Evolutionary conservation across 129 eudicot species (phyloP).

Genomic region (Mikania micrantha): DNA sequence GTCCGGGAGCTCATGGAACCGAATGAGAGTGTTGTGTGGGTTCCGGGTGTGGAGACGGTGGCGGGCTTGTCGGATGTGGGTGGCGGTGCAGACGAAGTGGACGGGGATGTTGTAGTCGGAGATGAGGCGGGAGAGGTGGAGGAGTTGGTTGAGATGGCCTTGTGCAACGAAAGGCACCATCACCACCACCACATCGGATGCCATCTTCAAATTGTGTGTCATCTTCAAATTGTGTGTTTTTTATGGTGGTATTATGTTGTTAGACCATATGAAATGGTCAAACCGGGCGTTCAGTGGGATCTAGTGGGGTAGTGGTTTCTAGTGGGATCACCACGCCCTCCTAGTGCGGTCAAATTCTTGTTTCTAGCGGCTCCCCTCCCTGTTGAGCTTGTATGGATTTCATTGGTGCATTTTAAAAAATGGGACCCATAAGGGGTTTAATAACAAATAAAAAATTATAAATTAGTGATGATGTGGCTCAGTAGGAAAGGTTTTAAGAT

Average conservation of each 20-base stretch:
- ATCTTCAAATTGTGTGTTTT: neutral
- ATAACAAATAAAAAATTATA: too few species aligned
- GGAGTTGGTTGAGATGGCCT: slow-evolving; percentile 65
- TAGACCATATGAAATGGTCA: too few species aligned
- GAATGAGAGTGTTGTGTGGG: slow-evolving; percentile 12
- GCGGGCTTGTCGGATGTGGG: slow-evolving; percentile 39
- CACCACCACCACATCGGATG: slow-evolving; percentile 26
- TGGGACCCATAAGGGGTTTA: too few species aligned
- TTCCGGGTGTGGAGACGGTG: slow-evolving; percentile 26
- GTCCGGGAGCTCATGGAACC: slow-evolving; percentile 33
- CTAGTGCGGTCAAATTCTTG: too few species aligned
- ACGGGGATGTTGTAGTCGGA: slow-evolving; percentile 42
- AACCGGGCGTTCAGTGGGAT: too few species aligned
- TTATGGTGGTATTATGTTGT: neutral
- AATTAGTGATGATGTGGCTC: too few species aligned
- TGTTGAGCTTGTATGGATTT: too few species aligned
- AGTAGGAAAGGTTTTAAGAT: too few species aligned
- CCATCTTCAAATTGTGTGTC: neutral
- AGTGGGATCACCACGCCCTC: too few species aligned
- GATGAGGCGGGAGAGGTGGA: slow-evolving; percentile 50
- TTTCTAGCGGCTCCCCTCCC: too few species aligned
- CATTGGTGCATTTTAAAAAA: too few species aligned
- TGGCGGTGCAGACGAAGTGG: slow-evolving; percentile 31
- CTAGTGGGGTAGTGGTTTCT: too few species aligned
- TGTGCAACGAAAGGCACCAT: slow-evolving; percentile 52